Evolutionary conservation across 2,329 filamentous ascomycete genomes (phyloP).

Genomic region (Cladosporium austrohemisphaericum): DNA sequence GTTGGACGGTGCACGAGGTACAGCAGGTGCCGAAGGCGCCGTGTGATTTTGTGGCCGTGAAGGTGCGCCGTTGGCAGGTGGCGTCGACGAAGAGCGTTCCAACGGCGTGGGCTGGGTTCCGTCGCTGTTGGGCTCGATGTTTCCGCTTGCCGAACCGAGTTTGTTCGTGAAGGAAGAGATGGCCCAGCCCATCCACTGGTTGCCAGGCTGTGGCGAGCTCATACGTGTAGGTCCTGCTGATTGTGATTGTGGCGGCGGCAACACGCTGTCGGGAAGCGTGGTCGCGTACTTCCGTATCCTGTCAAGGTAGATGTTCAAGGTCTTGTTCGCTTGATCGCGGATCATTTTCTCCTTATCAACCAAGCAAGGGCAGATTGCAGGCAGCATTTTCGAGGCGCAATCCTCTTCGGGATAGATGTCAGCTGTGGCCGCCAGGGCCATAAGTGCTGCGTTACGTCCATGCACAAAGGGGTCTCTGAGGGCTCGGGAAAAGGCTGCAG

Average conservation of each 20-base stretch:
- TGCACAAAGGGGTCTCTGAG: constrained; percentile 93
- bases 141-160: constrained; percentile 74
- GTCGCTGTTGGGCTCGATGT: constrained; percentile 66
- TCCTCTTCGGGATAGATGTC: constrained; percentile 90
- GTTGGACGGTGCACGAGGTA: constrained; percentile 29
- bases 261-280: constrained; percentile 72
- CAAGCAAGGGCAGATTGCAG: constrained; percentile 75
- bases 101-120: constrained; percentile 44
- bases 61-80: constrained; percentile 35
- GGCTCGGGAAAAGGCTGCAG: constrained; percentile 85
- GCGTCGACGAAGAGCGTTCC: constrained; percentile 47
- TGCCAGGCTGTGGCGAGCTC: constrained; percentile 63
- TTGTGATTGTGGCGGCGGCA: constrained; percentile 61
- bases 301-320: constrained; percentile 78
- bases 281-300: constrained; percentile 75
- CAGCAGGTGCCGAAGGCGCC: constrained; percentile 26
- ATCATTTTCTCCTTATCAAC: constrained; percentile 95
- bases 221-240: constrained; percentile 58
- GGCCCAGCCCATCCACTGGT: constrained; percentile 91
- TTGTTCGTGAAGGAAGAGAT: constrained; percentile 99
- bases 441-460: constrained; percentile 80
- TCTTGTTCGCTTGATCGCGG: constrained; percentile 86
- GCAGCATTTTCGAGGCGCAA: constrained; percentile 76
- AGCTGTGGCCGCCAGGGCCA: constrained; percentile 78
- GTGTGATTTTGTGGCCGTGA: constrained; percentile 32